Conservation (phyloP, 805 yeast genomes). For the Saccharomyces mikatae region DNA sequence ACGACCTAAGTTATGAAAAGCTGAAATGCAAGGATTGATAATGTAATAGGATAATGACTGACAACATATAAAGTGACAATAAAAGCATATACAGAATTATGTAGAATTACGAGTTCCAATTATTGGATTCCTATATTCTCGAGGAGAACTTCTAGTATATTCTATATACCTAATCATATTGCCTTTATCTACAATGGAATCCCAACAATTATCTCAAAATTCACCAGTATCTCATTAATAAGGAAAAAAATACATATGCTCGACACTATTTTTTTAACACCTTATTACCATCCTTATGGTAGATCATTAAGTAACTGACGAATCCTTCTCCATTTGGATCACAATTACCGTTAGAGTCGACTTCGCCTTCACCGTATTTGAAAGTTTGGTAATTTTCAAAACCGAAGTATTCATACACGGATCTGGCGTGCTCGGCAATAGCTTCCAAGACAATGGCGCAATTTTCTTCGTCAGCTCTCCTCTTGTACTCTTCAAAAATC, state of each 20-base stretch:
- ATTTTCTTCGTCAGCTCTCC: slow-evolving; percentile 24
- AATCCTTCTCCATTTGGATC: slow-evolving; percentile 29
- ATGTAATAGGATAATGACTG: too few relatives aligned
- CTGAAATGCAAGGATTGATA: too few relatives aligned
- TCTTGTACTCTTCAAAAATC: slow-evolving; percentile 25
- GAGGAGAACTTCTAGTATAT: too few relatives aligned
- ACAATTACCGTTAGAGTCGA: slow-evolving; percentile 20
- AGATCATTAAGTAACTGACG: slow-evolving; percentile 27
- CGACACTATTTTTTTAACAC: not conserved
- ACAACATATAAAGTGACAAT: too few relatives aligned
- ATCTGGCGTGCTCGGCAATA: slow-evolving; percentile 27
- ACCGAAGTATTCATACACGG: slow-evolving; percentile 31
- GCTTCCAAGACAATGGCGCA: slow-evolving; percentile 30
- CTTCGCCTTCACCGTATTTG: slow-evolving; percentile 27
- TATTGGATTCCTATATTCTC: too few relatives aligned
- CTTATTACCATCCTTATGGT: slow-evolving; percentile 22
- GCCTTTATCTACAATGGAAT: too few relatives aligned
- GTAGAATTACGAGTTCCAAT: too few relatives aligned
- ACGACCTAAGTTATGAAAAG: too few relatives aligned
- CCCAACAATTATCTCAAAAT: too few relatives aligned
- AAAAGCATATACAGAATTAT: too few relatives aligned
- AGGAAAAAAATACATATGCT: not conserved
- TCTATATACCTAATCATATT: too few relatives aligned
- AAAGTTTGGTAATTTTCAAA: slow-evolving; percentile 24
- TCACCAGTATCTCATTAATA: too few relatives aligned